Evolutionary conservation across 345 rosid genomes (phyloP).

Genomic region (Gossypium sturtianum): DNA sequence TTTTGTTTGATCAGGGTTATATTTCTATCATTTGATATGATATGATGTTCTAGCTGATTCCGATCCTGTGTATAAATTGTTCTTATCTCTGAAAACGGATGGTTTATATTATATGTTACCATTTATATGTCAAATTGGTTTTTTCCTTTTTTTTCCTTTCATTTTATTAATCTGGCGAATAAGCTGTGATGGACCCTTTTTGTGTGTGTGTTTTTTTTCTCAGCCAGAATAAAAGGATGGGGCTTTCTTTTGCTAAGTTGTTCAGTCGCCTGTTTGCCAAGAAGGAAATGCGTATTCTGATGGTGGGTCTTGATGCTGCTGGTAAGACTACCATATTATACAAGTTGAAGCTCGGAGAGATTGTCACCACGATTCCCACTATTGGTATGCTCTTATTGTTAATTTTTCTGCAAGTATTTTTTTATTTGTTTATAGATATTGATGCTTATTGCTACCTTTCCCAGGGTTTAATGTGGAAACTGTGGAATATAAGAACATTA

Average conservation of each 20-base stretch:
- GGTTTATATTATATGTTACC: neutral
- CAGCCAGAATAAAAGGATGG: slow-evolving; percentile 37
- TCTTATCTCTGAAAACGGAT: neutral
- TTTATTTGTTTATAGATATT: neutral
- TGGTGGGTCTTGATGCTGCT: slow-evolving; percentile 85
- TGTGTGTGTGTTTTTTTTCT: neutral
- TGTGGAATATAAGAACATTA: slow-evolving; percentile 73
- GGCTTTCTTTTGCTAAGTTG: slow-evolving; percentile 56
- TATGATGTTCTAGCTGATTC: neutral
- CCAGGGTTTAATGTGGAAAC: slow-evolving; percentile 74
- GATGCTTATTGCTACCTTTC: neutral
- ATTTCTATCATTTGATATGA: neutral
- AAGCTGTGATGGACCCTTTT: neutral
- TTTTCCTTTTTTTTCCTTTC: neutral
- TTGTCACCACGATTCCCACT: slow-evolving; percentile 70
- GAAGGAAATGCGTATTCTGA: slow-evolving; percentile 72
- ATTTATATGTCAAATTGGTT: neutral
- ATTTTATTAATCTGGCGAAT: neutral
- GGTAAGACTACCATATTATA: slow-evolving; percentile 75
- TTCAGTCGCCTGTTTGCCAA: slow-evolving; percentile 67
- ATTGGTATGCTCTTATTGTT: slow-evolving; percentile 35
- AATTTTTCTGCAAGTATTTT: neutral
- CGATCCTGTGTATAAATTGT: neutral
- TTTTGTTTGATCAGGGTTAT: neutral
- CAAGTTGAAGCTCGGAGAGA: slow-evolving; percentile 72